These are phyloP conservation scores for Amaranthus tricolor DNA, from an alignment of 179 eudicot species.

Conservation along the genomic window DNA sequence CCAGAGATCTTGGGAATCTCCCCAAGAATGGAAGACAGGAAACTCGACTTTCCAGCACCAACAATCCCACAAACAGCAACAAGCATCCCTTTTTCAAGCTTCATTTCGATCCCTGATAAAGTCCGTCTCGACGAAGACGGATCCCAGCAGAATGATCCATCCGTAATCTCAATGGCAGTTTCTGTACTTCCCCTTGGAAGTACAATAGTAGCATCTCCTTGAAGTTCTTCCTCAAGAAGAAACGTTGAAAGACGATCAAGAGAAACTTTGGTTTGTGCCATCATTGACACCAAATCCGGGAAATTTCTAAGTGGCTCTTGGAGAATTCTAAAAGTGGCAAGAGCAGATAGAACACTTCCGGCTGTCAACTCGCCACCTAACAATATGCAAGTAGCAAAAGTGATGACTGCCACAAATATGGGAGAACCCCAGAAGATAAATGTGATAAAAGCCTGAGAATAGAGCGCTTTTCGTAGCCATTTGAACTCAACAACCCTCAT, in stretches of 20 bases:
- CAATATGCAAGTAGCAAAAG: conserved; percentile 77
- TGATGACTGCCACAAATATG: conserved; percentile 80
- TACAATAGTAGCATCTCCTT: conserved; percentile 60
- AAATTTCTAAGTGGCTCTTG: conserved; percentile 94
- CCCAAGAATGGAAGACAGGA: conserved; percentile 93
- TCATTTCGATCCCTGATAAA: conserved; percentile 63
- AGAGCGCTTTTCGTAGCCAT: conserved; percentile 83
- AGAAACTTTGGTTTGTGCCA: conserved; percentile 96
- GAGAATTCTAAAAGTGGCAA: conserved; percentile 91
- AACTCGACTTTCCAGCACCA: conserved; percentile 95
- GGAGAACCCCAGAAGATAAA: conserved; percentile 96
- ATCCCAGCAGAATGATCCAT: conserved; percentile 83
- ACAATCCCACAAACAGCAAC: conserved; percentile 94
- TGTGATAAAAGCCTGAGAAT: conserved; percentile 83
- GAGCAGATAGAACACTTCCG: conserved; percentile 81
- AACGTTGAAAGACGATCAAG: conserved; percentile 79
- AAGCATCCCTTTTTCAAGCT: conserved; percentile 79
- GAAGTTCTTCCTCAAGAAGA: conserved; percentile 79
- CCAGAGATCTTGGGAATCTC: conserved; percentile 90
- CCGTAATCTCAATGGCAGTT: conserved; percentile 69
- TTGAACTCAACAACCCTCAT: conserved; percentile 84
- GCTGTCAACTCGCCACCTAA: conserved; percentile 79
- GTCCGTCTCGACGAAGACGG: conserved; percentile 51
- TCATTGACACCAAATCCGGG: conserved; percentile 91
- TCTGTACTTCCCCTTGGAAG: conserved; percentile 59